Conservation (phyloP, 2,329 filamentous ascomycete species). For the Sporothrix protearum region DNA sequence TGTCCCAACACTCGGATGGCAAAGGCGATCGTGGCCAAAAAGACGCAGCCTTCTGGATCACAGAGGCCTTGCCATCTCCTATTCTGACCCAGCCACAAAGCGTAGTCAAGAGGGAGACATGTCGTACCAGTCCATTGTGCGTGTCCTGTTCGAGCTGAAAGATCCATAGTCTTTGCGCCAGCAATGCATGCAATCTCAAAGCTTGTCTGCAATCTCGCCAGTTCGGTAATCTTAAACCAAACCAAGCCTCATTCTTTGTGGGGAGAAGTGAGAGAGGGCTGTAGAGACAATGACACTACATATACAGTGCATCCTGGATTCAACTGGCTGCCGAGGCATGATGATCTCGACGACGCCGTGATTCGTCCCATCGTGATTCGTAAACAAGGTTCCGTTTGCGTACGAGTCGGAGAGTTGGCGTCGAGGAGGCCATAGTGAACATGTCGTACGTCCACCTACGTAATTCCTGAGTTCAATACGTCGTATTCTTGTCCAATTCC, state of each 20-base stretch:
- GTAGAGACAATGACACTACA: background rate
- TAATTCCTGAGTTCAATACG: background rate
- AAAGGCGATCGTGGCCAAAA: background rate
- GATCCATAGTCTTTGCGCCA: background rate
- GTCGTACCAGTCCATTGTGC: background rate
- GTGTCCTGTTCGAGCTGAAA: background rate
- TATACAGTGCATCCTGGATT: background rate
- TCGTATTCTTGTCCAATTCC: background rate
- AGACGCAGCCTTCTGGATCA: background rate
- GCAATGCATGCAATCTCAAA: background rate
- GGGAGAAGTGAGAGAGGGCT: background rate
- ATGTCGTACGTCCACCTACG: background rate
- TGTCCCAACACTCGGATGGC: background rate
- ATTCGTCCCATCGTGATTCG: background rate
- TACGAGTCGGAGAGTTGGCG: too few relatives aligned
- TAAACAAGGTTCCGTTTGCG: background rate
- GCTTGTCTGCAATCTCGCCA: background rate
- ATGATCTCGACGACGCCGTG: background rate
- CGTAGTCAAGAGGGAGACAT: background rate
- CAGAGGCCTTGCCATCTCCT: background rate
- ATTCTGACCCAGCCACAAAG: background rate
- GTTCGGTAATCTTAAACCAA: background rate
- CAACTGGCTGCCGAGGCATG: background rate
- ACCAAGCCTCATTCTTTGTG: conserved; percentile 6
- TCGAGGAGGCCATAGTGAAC: too few relatives aligned